These are phyloP conservation scores for Athelia psychrophila DNA, from an alignment of 1,284 basidiomycete species.

Conservation along the genomic window DNA sequence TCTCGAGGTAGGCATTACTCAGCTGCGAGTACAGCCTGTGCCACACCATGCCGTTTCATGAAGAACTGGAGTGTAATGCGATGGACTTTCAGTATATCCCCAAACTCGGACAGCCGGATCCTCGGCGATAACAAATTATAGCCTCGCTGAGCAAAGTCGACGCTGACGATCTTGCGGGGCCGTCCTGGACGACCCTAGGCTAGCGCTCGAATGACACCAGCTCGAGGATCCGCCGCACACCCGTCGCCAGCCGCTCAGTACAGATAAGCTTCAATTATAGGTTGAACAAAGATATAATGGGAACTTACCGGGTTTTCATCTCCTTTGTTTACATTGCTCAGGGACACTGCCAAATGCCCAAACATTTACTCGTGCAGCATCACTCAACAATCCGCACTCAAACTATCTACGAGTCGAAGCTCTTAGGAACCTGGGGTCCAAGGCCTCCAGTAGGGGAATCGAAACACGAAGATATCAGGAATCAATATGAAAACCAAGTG, in stretches of 20 bases:
- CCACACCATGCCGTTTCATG: slow-evolving; percentile 13
- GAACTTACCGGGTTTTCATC: background rate
- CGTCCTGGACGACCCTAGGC: slow-evolving; percentile 16
- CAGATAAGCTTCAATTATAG: background rate
- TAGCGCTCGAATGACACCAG: slow-evolving; percentile 9
- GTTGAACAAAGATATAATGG: background rate
- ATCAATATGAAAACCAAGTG: slow-evolving; percentile 10
- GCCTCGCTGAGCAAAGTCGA: slow-evolving; percentile 13
- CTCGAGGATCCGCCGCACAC: slow-evolving; percentile 4
- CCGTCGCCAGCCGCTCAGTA: slow-evolving; percentile 8
- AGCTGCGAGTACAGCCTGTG: slow-evolving; percentile 10
- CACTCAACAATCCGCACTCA: slow-evolving; percentile 1
- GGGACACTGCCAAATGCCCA: background rate
- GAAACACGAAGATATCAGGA: slow-evolving; percentile 8
- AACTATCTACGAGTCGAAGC: background rate
- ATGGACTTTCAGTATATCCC: slow-evolving; percentile 13
- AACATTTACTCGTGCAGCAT: background rate
- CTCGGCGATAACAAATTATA: background rate
- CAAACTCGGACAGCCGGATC: slow-evolving; percentile 17
- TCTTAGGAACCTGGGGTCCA: slow-evolving; percentile 8
- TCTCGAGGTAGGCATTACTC: slow-evolving; percentile 18
- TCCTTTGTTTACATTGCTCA: background rate
- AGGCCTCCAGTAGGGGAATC: slow-evolving; percentile 10
- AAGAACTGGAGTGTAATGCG: slow-evolving; percentile 12
- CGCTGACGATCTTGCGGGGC: slow-evolving; percentile 19